A percentile compares a stretch with the other conserved stretches of the same genome.
Conservation (phyloP, 805 yeast genomes). For the Yarrowia porcina region DNA sequence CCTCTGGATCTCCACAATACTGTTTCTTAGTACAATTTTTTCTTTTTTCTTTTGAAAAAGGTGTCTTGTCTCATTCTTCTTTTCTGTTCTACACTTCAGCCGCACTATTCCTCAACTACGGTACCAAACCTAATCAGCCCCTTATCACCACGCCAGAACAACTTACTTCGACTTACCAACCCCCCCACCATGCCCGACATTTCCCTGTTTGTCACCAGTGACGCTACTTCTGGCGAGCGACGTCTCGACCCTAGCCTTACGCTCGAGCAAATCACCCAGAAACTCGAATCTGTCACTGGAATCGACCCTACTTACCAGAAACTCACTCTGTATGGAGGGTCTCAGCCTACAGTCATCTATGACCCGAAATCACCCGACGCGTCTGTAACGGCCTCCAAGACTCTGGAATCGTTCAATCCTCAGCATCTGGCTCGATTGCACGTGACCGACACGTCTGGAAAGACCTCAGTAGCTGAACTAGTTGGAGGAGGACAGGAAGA, state of each 20-base stretch:
- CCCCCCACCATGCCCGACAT: constrained; percentile 43
- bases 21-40: too few relatives aligned
- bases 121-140: not conserved
- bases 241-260: constrained; percentile 63
- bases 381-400: constrained; percentile 27
- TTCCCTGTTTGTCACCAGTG: constrained; percentile 58
- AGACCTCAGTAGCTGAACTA: not conserved
- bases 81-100: too few relatives aligned
- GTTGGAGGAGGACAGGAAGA: constrained; percentile 37
- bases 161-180: too few relatives aligned
- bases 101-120: too few relatives aligned
- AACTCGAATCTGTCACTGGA: constrained; percentile 71
- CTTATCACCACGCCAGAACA: not conserved
- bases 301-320: constrained; percentile 54
- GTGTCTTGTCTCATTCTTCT: too few relatives aligned
- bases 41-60: too few relatives aligned
- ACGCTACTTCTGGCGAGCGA: constrained; percentile 65
- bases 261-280: constrained; percentile 48
- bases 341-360: constrained; percentile 10
- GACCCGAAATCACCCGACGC: not conserved
- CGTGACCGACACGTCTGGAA: constrained; percentile 41
- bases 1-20: too few relatives aligned
- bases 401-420: constrained; percentile 33
- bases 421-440: constrained; percentile 50
- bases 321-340: constrained; percentile 37